Conservation (phyloP, 306 rosid species). For the Pyrus bretschneideri region DNA sequence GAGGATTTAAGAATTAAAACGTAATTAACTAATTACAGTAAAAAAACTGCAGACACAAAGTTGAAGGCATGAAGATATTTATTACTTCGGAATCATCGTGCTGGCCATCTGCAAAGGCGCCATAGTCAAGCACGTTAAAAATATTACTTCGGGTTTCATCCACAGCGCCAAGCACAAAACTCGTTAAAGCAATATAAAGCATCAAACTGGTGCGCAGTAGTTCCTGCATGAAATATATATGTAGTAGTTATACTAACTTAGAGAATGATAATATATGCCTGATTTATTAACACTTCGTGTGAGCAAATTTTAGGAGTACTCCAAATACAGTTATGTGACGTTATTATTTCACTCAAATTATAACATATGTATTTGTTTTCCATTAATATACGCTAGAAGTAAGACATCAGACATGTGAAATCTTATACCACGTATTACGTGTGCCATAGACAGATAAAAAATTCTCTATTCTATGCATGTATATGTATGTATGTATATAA, state of each 20-base stretch:
- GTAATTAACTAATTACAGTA: neutral
- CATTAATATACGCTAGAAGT: too few species aligned
- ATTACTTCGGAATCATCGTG: constrained; percentile 20
- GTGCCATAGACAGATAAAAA: too few species aligned
- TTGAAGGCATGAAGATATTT: neutral
- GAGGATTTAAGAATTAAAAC: neutral
- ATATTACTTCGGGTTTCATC: neutral
- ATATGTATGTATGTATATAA: too few species aligned
- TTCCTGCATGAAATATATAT: neutral
- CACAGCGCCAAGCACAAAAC: neutral
- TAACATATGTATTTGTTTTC: too few species aligned
- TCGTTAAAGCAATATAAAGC: neutral
- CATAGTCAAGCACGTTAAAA: constrained; percentile 23
- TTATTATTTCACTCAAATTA: too few species aligned
- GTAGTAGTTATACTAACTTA: neutral
- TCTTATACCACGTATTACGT: too few species aligned
- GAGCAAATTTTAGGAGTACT: too few species aligned
- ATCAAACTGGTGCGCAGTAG: neutral
- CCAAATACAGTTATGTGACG: too few species aligned
- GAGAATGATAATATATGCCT: too few species aligned
- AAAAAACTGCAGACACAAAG: neutral
- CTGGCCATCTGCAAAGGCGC: constrained; percentile 31
- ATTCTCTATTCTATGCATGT: too few species aligned
- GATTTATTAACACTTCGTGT: too few species aligned
- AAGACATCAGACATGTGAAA: too few species aligned